Conservation (phyloP, 2,329 filamentous ascomycete species). For the Ambrosiella beaveri region DNA sequence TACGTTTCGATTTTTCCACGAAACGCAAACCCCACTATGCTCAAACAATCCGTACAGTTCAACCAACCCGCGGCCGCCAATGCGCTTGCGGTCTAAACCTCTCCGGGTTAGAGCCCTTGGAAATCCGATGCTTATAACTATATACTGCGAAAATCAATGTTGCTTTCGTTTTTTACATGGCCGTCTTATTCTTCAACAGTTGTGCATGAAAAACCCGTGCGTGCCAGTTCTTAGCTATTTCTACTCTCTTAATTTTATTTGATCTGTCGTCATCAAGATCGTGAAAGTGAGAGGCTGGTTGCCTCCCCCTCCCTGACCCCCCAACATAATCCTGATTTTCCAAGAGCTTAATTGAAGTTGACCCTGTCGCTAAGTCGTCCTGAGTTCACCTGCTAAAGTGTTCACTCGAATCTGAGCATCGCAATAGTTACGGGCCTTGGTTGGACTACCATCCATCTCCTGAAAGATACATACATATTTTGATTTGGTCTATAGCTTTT, state of each 20-base stretch:
- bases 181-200: neutral
- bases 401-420: neutral
- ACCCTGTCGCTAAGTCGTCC: neutral
- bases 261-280: neutral
- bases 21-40: neutral
- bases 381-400: neutral
- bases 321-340: neutral
- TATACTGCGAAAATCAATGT: neutral
- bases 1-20: neutral
- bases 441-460: neutral
- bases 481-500: no score
- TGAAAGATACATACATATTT: neutral
- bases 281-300: neutral
- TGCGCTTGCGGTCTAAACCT: neutral
- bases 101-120: conserved; percentile 1
- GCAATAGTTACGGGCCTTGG: neutral
- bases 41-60: neutral
- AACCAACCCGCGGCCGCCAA: neutral
- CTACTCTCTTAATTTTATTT: neutral
- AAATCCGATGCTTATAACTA: neutral
- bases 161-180: neutral
- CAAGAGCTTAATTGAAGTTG: neutral
- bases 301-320: neutral
- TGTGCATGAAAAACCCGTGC: neutral
- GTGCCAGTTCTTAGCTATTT: neutral